Percentiles rank a stretch among this genome's conserved stretches.
Conservation (phyloP, 495 filamentous ascomycete genomes). For the Xylaria nigripes region DNA sequence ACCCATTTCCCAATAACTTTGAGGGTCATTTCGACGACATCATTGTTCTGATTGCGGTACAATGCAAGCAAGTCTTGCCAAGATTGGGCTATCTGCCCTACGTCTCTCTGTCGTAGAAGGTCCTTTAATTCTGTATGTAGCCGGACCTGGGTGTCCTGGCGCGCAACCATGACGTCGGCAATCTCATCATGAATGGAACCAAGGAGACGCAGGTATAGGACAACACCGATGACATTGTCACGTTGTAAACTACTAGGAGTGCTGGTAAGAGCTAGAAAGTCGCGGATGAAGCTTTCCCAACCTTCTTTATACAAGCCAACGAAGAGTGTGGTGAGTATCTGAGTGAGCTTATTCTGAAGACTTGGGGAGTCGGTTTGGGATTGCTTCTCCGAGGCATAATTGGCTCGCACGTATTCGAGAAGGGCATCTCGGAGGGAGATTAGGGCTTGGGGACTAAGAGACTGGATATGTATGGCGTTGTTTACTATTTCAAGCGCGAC, state of each 20-base stretch:
- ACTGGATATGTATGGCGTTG: conserved; percentile 68
- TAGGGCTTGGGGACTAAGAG: conserved; percentile 60
- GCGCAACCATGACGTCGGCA: conserved; percentile 77
- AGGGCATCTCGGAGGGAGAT: conserved; percentile 65
- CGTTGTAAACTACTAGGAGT: conserved; percentile 43
- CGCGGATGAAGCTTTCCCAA: conserved; percentile 84
- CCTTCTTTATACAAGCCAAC: conserved; percentile 69
- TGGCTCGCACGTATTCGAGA: conserved; percentile 63
- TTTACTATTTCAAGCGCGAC: conserved; percentile 87
- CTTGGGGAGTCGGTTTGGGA: conserved; percentile 53
- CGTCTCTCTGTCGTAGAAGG: conserved; percentile 72
- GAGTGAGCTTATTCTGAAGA: conserved; percentile 95
- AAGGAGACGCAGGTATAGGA: conserved; percentile 82
- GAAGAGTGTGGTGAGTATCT: conserved; percentile 90
- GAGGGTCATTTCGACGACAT: conserved; percentile 75
- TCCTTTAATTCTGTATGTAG: conserved; percentile 83
- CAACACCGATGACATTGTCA: conserved; percentile 66
- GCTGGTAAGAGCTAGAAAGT: conserved; percentile 63
- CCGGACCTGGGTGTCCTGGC: conserved; percentile 64
- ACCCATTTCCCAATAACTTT: conserved; percentile 90
- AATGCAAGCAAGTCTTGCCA: conserved; percentile 86
- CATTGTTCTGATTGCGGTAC: conserved; percentile 67
- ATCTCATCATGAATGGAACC: conserved; percentile 93
- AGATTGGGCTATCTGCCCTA: conserved; percentile 71
- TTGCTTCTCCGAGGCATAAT: conserved; percentile 54